Evolutionary conservation across 257 asterid species (phyloP).

Genomic region (Plantago elongata): DNA sequence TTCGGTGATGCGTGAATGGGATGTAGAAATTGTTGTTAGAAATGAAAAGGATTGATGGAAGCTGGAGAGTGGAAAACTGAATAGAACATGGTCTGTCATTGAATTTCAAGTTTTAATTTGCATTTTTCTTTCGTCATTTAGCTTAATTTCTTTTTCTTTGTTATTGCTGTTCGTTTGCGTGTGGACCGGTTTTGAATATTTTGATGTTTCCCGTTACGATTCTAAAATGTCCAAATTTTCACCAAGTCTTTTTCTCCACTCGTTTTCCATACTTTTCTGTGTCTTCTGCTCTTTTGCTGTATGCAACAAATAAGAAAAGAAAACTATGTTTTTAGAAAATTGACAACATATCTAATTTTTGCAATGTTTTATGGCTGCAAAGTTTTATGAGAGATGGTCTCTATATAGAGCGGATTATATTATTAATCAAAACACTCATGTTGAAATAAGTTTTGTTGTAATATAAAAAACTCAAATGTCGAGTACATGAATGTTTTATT

Average conservation of each 20-base stretch:
- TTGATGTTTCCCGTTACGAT: slow-evolving; percentile 2
- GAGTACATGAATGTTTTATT: no score
- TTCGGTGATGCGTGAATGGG: slow-evolving; percentile 19
- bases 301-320: no score
- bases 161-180: slow-evolving; percentile 18
- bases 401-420: no score
- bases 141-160: slow-evolving; percentile 1
- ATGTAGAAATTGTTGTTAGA: slow-evolving; percentile 12
- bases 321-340: no score
- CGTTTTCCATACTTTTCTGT: not conserved
- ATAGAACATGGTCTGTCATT: slow-evolving; percentile 18
- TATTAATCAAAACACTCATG: no score
- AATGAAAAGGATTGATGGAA: slow-evolving; percentile 22
- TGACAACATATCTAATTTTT: no score
- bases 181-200: slow-evolving; percentile 43
- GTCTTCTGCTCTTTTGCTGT: no score
- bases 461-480: no score
- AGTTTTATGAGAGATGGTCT: no score
- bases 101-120: not conserved
- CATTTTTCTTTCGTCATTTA: not conserved
- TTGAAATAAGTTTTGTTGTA: no score
- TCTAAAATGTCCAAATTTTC: not conserved
- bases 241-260: not conserved
- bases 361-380: no score
- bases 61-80: slow-evolving; percentile 6